Conservation (phyloP, 2,329 filamentous ascomycete species). For the Ophiocordyceps unilateralis region DNA sequence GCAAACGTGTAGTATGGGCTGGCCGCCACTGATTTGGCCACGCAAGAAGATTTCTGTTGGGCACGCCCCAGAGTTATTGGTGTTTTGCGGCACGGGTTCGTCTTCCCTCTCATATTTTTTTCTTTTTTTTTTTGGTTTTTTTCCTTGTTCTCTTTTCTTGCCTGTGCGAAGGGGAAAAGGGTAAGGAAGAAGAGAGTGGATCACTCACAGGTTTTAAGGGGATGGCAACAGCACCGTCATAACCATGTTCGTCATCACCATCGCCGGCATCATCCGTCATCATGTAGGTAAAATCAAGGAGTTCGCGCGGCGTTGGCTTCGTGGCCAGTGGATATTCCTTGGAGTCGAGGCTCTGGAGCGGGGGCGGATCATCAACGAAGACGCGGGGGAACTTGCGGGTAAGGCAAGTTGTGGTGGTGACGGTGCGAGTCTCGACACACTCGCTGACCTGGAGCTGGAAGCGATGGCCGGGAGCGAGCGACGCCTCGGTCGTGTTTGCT, state of each 20-base stretch:
- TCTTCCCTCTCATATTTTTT: neutral
- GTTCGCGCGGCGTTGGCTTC: constrained; percentile 61
- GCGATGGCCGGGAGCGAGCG: constrained; percentile 16
- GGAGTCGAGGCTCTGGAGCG: constrained; percentile 56
- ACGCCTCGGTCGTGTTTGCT: constrained; percentile 27
- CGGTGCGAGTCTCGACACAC: constrained; percentile 50
- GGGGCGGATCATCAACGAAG: constrained; percentile 54
- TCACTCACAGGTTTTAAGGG: neutral
- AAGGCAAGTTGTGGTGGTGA: constrained; percentile 86
- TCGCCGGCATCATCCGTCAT: constrained; percentile 19
- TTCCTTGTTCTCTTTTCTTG: too few species aligned
- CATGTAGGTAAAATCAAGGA: constrained; percentile 63
- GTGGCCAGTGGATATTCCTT: constrained; percentile 82
- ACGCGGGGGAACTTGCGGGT: constrained; percentile 75
- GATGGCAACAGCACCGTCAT: too few species aligned
- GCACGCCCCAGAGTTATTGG: too few species aligned
- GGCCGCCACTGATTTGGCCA: neutral
- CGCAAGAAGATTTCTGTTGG: too few species aligned
- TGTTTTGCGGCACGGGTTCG: too few species aligned
- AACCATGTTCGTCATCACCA: constrained; percentile 10
- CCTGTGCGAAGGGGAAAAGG: neutral
- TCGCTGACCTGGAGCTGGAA: constrained; percentile 43
- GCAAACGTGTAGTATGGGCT: neutral
- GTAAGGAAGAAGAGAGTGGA: neutral
- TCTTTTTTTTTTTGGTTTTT: neutral